Base-by-base conservation (phyloP, 2,329 filamentous ascomycete genomes). In the Aspergillus clavatus region DNA sequence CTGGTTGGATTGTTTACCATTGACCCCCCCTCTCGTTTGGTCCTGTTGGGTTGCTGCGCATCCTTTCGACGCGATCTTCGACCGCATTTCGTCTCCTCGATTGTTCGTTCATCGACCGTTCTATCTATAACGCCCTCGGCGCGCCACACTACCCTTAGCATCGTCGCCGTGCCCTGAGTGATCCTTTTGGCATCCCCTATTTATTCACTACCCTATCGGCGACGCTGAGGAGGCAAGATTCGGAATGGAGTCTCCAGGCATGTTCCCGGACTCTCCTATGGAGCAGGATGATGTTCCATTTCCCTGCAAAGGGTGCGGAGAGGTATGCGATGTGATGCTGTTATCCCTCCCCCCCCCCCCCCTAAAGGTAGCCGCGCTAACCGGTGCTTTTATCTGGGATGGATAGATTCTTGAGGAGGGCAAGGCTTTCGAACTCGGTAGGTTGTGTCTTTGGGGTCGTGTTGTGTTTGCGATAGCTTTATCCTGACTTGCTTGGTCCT, bases 341-440 rank as follows among this genome's bases (percentile, higher is more conserved):
- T n/a, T n/a, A n/a, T n/a, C n/a, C n/a, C n/a, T n/a, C n/a, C n/a
- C n/a, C n/a, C n/a, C n/a, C n/a, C n/a, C n/a, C n/a, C n/a, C n/a
- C n/a, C n/a, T n/a, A n/a, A n/a, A n/a, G n/a, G n/a, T n/a, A n/a
- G n/a, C n/a, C n/a, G n/a, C n/a, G n/a, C n/a, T n/a, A n/a, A n/a
- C n/a, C n/a, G n/a, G n/a, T n/a, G n/a, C n/a, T n/a, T n/a, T n/a
- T n/a, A n/a, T 50, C 52, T 42, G 47, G 48, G 18, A 45, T 52
- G 48, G 45, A 45, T 67, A 96, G 89, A 95, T 97, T 56, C 80
- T 98, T 16, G 93, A 98, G 71, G 93, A 98, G 77, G 93, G 93
- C 60, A 97, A 97, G 72, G 93, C 93, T 42, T 98, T 95, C 62
- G 93, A 98, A 73, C 79, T 98, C 61, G 89, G 91, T 97, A 73